A percentile compares a stretch with the other conserved stretches of the same genome.
phyloP scores from a whole-genome alignment of 140 eudicot species.

The Stevia rebaudiana region DNA sequence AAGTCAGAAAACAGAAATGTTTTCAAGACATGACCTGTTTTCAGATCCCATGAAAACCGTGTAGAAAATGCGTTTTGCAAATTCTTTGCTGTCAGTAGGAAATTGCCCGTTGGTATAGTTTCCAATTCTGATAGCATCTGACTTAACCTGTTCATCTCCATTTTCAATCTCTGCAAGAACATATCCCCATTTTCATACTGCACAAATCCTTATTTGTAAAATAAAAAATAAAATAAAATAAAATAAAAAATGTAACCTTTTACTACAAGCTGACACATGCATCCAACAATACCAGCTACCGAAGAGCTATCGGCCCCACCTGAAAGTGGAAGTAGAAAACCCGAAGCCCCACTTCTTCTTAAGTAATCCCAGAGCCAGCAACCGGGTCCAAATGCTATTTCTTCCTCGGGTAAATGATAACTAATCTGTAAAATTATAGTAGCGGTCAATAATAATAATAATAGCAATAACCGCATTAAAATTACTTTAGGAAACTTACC shows the following conservation, averaged over 20 bases:
- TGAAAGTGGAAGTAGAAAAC: constrained; percentile 90
- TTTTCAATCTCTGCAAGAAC: constrained; percentile 50
- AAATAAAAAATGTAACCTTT: constrained; percentile 49
- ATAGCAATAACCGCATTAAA: too few relatives aligned
- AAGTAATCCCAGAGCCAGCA: constrained; percentile 97
- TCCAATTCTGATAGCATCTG: constrained; percentile 83
- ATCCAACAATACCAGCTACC: constrained; percentile 94
- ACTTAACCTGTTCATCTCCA: constrained; percentile 80
- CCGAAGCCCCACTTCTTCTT: constrained; percentile 95
- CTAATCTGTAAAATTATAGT: constrained; percentile 34
- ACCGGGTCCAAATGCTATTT: constrained; percentile 92
- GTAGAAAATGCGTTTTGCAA: constrained; percentile 82
- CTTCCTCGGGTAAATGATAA: constrained; percentile 87
- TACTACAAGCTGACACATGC: constrained; percentile 93
- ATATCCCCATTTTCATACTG: background rate
- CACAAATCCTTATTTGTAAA: background rate
- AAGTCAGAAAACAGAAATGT: too few relatives aligned
- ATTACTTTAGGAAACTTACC: constrained; percentile 9
- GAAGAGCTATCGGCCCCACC: constrained; percentile 98
- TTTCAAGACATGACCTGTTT: constrained; percentile 61
- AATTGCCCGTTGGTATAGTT: constrained; percentile 63
- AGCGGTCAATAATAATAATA: background rate
- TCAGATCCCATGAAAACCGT: constrained; percentile 93
- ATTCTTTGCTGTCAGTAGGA: constrained; percentile 83
- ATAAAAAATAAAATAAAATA: too few relatives aligned